These are phyloP conservation scores for Dipodascus geniculatus DNA, from an alignment of 805 yeast species.

Conservation along the genomic window DNA sequence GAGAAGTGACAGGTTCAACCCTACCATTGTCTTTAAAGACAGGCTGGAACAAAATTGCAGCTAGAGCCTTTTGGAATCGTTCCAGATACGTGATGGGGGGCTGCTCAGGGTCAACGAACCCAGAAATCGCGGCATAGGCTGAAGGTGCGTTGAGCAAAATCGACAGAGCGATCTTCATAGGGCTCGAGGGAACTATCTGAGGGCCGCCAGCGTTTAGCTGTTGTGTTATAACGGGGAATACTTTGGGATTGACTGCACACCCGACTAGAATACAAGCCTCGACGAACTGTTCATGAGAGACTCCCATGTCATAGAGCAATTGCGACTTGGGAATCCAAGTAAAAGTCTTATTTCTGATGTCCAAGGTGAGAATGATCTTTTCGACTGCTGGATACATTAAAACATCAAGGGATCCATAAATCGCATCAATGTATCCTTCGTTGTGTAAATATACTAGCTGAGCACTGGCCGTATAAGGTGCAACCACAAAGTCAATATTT, in stretches of 20 bases:
- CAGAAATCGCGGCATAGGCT: slow-evolving; percentile 20
- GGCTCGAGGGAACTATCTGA: slow-evolving; percentile 11
- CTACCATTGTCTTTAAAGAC: slow-evolving; percentile 57
- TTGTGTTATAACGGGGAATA: slow-evolving; percentile 38
- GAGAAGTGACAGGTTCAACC: slow-evolving; percentile 45
- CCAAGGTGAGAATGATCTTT: slow-evolving; percentile 62
- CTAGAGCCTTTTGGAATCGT: slow-evolving; percentile 53
- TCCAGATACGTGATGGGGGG: slow-evolving; percentile 26
- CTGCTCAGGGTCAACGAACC: slow-evolving; percentile 14
- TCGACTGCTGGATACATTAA: slow-evolving; percentile 52
- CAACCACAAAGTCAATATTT: slow-evolving; percentile 54
- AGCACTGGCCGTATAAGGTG: slow-evolving; percentile 73
- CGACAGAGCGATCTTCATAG: slow-evolving; percentile 19
- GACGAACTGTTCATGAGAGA: slow-evolving; percentile 54
- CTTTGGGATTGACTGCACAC: slow-evolving; percentile 56
- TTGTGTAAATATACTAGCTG: slow-evolving; percentile 61
- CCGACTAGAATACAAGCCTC: slow-evolving; percentile 76
- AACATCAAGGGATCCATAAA: slow-evolving; percentile 77
- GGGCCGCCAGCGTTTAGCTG: slow-evolving; percentile 6
- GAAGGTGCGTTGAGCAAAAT: slow-evolving; percentile 19
- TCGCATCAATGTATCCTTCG: slow-evolving; percentile 51
- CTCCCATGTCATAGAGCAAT: slow-evolving; percentile 46
- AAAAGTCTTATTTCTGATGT: slow-evolving; percentile 51
- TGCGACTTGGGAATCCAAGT: slow-evolving; percentile 48
- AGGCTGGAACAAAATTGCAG: slow-evolving; percentile 63